Conservation (phyloP, 176 grass and related monocot species). For the Melocanna baccifera region DNA sequence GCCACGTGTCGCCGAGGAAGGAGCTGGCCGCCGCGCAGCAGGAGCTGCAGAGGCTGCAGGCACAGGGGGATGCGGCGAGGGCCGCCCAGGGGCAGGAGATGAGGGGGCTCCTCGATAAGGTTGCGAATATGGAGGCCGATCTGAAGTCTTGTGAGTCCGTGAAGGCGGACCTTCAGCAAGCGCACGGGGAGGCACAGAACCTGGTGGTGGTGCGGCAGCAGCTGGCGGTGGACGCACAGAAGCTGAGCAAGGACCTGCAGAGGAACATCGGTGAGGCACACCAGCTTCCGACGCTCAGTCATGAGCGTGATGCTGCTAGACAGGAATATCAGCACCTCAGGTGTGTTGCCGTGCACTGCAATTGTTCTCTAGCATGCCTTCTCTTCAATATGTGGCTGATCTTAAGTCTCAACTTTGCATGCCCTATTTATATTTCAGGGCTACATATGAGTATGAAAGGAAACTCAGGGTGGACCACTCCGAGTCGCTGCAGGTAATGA, state of each 20-base stretch:
- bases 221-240: slow-evolving; percentile 50
- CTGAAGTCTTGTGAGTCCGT: slow-evolving; percentile 52
- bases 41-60: slow-evolving; percentile 73
- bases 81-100: slow-evolving; percentile 68
- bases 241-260: slow-evolving; percentile 82
- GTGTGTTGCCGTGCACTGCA: slow-evolving; percentile 5
- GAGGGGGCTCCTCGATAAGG: slow-evolving; percentile 60
- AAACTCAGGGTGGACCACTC: slow-evolving; percentile 77
- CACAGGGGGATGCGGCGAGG: slow-evolving; percentile 45
- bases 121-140: slow-evolving; percentile 82
- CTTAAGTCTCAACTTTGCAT: background rate
- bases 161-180: slow-evolving; percentile 76
- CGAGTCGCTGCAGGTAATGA: slow-evolving; percentile 76
- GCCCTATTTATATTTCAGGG: slow-evolving; percentile 37
- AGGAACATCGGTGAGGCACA: slow-evolving; percentile 71
- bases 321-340: slow-evolving; percentile 85
- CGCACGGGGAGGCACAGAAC: slow-evolving; percentile 63
- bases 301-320: slow-evolving; percentile 60
- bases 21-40: slow-evolving; percentile 73
- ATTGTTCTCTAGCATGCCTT: slow-evolving; percentile 17
- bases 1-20: slow-evolving; percentile 62
- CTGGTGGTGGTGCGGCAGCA: slow-evolving; percentile 60
- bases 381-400: background rate
- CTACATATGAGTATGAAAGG: slow-evolving; percentile 85
- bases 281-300: slow-evolving; percentile 56